Evolutionary conservation across 352 stramenopile species (phyloP), one percentile per base, ranked within the genome.

Genomic region (Phytophthora ramorum): DNA sequence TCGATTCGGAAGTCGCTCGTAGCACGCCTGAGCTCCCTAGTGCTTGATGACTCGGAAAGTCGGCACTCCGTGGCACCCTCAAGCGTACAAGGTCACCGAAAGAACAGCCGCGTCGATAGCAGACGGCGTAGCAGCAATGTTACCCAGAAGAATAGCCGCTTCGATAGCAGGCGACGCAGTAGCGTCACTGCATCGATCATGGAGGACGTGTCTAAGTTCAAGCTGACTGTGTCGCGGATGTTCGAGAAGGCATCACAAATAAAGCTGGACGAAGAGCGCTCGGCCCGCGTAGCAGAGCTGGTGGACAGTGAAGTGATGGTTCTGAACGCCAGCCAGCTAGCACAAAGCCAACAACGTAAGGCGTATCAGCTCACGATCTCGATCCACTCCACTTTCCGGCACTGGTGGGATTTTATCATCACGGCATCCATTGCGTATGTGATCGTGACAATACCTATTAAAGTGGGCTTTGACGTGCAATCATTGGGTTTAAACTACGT

Each of bases 301-400:
- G 71, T 89, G 45, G 71, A 85, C 57, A 85, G 78, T 24, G 80
- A 89, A 19, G 78, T 87, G 26, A 82, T 89, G 70, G 73, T 89
- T 17, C 53, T 89, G 12, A 87, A 89, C 61, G 72, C 81, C 1
- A 75, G 70, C 19, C 79, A 91, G 47, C 64, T 91, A 22, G 78
- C 78, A 7, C 71, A 87, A 48, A 91, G 80, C 24, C 82, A 91
- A 37, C 58, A 82, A 50, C 71, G 68, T 20, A 87, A 75, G 24
- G 69, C 75, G 6, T 49, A 87, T 40, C 71, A 69, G 14, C 74
- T 88, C 40, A 87, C 78, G 9, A 88, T 89, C 19, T 89, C 82
- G 22, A 61, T 87, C 20, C 76, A 89, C 63, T 91, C 82, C 2
- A 73, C 60, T 4, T 91, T 87, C 19, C 79, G 81, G 0, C 71